Evolutionary conservation across 768 basidiomycete genomes (phyloP).

Genomic region (Pleurotus djamor): DNA sequence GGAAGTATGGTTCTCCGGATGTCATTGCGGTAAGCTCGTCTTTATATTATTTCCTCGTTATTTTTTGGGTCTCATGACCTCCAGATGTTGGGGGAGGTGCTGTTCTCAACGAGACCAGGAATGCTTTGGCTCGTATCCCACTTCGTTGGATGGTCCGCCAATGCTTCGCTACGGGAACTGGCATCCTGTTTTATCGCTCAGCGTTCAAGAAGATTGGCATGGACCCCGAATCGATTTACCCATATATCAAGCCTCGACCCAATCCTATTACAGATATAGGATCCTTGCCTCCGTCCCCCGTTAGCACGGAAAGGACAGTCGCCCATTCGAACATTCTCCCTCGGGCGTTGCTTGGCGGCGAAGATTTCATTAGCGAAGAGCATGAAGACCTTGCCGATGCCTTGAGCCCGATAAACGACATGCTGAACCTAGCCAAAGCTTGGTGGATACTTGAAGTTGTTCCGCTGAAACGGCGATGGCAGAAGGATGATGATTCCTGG

Average conservation of each 20-base stretch:
- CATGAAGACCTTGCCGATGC: constrained; percentile 63
- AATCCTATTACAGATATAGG: constrained; percentile 24
- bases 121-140: constrained; percentile 67
- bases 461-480: constrained; percentile 37
- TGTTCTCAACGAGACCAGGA: constrained; percentile 50
- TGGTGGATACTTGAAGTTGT: constrained; percentile 73
- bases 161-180: constrained; percentile 53
- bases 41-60: background rate
- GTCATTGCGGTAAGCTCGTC: constrained; percentile 56
- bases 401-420: constrained; percentile 48
- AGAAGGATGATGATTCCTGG: constrained; percentile 39
- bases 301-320: constrained; percentile 7
- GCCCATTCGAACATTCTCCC: constrained; percentile 11
- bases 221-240: constrained; percentile 42
- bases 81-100: constrained; percentile 77
- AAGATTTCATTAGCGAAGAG: constrained; percentile 45
- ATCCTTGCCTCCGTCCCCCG: constrained; percentile 18
- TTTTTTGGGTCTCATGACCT: background rate
- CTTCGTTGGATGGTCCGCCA: constrained; percentile 79
- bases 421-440: constrained; percentile 37
- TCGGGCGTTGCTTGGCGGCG: constrained; percentile 19
- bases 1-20: constrained; percentile 83
- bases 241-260: constrained; percentile 35
- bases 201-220: constrained; percentile 44
- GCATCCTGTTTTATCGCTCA: constrained; percentile 55